phyloP scores from a whole-genome alignment of 192 early-diverging fungal species.

The Linnemannia schmuckeri region DNA sequence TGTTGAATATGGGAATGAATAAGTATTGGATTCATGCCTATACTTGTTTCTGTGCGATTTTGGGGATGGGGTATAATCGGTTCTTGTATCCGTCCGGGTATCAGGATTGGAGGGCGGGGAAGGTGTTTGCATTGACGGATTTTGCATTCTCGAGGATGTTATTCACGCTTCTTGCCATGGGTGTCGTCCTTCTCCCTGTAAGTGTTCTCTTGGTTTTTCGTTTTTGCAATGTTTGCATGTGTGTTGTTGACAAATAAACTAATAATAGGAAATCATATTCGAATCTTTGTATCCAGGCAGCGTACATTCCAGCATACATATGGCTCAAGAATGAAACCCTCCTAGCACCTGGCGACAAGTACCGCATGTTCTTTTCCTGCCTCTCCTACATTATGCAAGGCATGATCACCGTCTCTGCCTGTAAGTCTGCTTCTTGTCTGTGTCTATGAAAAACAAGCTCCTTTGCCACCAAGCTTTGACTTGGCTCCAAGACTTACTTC shows the following conservation, averaged over 20 bases:
- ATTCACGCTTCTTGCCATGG: slow-evolving; percentile 23
- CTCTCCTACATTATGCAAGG: slow-evolving; percentile 16
- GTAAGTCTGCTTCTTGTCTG: slow-evolving; percentile 6
- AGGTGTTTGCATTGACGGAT: slow-evolving; percentile 13
- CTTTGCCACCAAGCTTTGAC: neutral
- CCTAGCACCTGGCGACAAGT: slow-evolving; percentile 14
- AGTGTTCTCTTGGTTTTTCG: neutral
- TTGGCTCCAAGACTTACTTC: too few species aligned
- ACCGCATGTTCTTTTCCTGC: slow-evolving; percentile 19
- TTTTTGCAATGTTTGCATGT: neutral
- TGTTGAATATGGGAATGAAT: slow-evolving; percentile 8
- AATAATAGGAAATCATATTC: neutral
- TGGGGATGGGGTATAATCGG: slow-evolving; percentile 29
- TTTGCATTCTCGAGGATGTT: slow-evolving; percentile 22
- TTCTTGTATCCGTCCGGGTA: slow-evolving; percentile 22
- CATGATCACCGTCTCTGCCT: neutral
- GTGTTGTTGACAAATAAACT: neutral
- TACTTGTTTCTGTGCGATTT: slow-evolving; percentile 24
- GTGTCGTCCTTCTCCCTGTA: slow-evolving; percentile 24
- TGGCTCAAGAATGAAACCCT: slow-evolving; percentile 40
- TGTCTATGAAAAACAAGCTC: neutral
- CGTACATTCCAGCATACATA: slow-evolving; percentile 40
- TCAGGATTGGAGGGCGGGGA: slow-evolving; percentile 17
- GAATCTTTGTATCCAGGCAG: slow-evolving; percentile 19
- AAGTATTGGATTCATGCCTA: slow-evolving; percentile 34